Evolutionary conservation across 352 stramenopile genomes (phyloP).

Genomic region (Phytophthora foliorum): DNA sequence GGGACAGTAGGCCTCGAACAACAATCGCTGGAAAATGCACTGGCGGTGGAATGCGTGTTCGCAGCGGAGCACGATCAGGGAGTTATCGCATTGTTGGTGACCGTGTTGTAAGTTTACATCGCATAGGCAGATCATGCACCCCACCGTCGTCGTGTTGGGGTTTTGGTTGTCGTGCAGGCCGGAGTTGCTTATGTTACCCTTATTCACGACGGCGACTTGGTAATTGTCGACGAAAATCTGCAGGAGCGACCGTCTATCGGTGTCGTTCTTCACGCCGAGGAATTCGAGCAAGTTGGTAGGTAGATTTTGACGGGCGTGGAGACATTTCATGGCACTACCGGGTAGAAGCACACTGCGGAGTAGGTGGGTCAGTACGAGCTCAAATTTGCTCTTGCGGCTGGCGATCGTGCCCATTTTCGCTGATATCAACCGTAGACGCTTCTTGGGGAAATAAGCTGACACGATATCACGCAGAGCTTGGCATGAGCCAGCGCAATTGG

Average conservation of each 20-base stretch:
- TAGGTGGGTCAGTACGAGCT: conserved; percentile 64
- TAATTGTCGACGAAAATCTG: conserved; percentile 70
- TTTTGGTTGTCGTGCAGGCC: not conserved
- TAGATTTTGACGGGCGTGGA: conserved; percentile 48
- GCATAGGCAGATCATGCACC: not conserved
- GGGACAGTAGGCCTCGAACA: conserved; percentile 69
- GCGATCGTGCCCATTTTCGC: conserved; percentile 38
- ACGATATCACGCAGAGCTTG: conserved; percentile 64
- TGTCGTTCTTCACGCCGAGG: conserved; percentile 48
- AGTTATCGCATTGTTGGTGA: not conserved
- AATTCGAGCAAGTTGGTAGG: conserved; percentile 57
- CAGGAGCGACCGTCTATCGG: conserved; percentile 58
- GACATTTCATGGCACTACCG: conserved; percentile 69
- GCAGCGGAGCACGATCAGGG: conserved; percentile 44
- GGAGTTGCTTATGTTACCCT: no score
- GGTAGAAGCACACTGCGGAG: conserved; percentile 63
- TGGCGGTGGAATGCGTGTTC: conserved; percentile 69
- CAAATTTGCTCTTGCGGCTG: conserved; percentile 55
- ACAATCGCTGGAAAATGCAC: conserved; percentile 74
- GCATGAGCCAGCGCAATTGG: conserved; percentile 66
- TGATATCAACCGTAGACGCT: conserved; percentile 40
- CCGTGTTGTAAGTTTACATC: not conserved
- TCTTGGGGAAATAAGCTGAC: conserved; percentile 57
- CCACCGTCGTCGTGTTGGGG: not conserved
- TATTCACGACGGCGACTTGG: conserved; percentile 22